phyloP scores from a whole-genome alignment of 2,329 filamentous ascomycete species.

The Pseudocercospora fuligena region DNA sequence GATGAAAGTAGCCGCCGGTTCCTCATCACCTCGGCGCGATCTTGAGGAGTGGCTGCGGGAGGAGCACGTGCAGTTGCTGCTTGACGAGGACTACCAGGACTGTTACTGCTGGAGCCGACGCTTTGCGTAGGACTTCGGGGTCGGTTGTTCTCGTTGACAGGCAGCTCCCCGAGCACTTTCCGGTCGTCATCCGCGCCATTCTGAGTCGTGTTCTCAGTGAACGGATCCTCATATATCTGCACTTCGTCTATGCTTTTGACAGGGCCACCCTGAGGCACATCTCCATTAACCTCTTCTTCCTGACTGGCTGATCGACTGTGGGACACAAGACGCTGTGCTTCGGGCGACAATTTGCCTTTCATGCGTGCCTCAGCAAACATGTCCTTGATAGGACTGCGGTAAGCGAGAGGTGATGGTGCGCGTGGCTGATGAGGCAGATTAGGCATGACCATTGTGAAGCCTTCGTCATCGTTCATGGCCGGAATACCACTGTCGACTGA shows the following conservation, averaged over 20 bases:
- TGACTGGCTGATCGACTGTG: conserved; percentile 11
- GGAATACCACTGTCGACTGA: conserved; percentile 47
- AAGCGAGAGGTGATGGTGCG: conserved; percentile 36
- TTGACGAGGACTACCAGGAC: conserved; percentile 38
- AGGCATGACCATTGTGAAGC: conserved; percentile 58
- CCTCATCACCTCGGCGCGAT: conserved; percentile 49
- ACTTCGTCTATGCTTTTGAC: conserved; percentile 47
- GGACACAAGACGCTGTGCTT: conserved; percentile 23
- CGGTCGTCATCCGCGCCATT: conserved; percentile 37
- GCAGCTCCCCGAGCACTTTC: conserved; percentile 56
- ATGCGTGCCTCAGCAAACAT: conserved; percentile 41
- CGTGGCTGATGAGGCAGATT: conserved; percentile 37
- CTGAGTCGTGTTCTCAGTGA: conserved; percentile 45
- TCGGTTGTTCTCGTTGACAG: conserved; percentile 53
- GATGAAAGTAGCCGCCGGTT: conserved; percentile 69
- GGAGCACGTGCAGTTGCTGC: conserved; percentile 26
- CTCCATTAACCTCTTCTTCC: conserved; percentile 7
- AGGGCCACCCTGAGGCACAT: conserved; percentile 27
- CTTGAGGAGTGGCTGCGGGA: conserved; percentile 38
- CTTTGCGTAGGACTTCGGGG: conserved; percentile 37
- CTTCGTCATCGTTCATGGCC: conserved; percentile 48
- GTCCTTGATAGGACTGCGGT: conserved; percentile 39
- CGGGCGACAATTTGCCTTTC: conserved; percentile 31
- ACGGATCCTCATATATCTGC: conserved; percentile 60
- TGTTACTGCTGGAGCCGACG: conserved; percentile 33